phyloP scores from a whole-genome alignment of 257 asterid species.

The Hygrophila difformis region DNA sequence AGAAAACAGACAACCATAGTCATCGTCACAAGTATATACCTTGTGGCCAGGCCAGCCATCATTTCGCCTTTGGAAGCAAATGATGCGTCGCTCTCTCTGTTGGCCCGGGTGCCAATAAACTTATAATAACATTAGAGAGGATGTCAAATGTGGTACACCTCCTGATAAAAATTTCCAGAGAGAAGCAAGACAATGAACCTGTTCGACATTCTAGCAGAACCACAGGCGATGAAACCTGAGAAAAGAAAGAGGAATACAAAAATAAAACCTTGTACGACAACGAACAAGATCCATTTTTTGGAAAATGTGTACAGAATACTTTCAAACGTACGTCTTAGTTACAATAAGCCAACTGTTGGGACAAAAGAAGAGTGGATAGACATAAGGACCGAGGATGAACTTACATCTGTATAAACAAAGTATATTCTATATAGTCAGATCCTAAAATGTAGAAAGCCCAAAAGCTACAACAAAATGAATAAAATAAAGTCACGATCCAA shows the following conservation, averaged over 20 bases:
- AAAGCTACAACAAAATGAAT: slow-evolving; percentile 15
- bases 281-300: no score
- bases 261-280: no score
- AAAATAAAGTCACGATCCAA: slow-evolving; percentile 13
- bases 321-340: slow-evolving; percentile 24
- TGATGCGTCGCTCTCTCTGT: no score
- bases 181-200: slow-evolving; percentile 7
- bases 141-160: no score
- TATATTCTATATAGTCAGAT: slow-evolving; percentile 29
- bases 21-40: no score
- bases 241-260: not conserved
- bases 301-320: slow-evolving; percentile 19
- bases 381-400: slow-evolving; percentile 18
- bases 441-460: slow-evolving; percentile 14
- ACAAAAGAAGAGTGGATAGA: slow-evolving; percentile 23
- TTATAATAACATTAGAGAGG: no score
- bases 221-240: slow-evolving; percentile 15
- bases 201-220: slow-evolving; percentile 4
- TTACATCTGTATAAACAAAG: slow-evolving; percentile 25
- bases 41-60: no score
- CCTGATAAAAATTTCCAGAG: not conserved
- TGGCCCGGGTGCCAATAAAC: no score
- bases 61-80: no score
- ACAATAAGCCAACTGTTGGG: slow-evolving; percentile 22
- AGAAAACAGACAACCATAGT: no score